These are phyloP conservation scores for Yamadazyma membranifaciens DNA, from an alignment of 1,139 yeast species.

Conservation along the genomic window DNA sequence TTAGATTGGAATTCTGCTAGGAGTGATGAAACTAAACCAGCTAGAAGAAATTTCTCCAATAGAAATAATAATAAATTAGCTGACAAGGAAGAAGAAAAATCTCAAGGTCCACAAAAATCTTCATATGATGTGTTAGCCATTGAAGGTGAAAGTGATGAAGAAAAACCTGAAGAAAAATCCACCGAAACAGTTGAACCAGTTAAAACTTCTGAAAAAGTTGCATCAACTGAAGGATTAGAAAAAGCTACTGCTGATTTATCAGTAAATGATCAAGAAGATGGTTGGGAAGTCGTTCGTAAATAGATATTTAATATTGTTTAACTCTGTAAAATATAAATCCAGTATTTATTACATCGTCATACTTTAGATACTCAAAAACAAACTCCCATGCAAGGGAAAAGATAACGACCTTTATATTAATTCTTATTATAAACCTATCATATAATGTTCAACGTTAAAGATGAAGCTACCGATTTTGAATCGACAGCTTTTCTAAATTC, in stretches of 20 bases:
- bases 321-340: slow-evolving; percentile 9
- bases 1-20: slow-evolving; percentile 65
- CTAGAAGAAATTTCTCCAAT: slow-evolving; percentile 10
- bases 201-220: slow-evolving; percentile 3
- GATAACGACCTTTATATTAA: too few species aligned
- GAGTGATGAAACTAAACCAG: slow-evolving; percentile 31
- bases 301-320: slow-evolving; percentile 13
- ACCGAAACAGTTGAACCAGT: slow-evolving; percentile 12
- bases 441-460: slow-evolving; percentile 51
- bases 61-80: slow-evolving; percentile 8
- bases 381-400: background rate
- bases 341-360: background rate
- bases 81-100: slow-evolving; percentile 29
- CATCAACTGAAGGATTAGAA: slow-evolving; percentile 26
- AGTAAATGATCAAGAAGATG: slow-evolving; percentile 28
- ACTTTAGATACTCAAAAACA: too few species aligned
- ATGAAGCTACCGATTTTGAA: slow-evolving; percentile 59
- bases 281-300: slow-evolving; percentile 65
- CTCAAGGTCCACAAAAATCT: slow-evolving; percentile 52
- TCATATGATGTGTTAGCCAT: slow-evolving; percentile 63
- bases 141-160: slow-evolving; percentile 62
- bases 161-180: slow-evolving; percentile 26
- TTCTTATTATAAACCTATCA: slow-evolving; percentile 14
- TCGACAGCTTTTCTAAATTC: slow-evolving; percentile 81
- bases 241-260: slow-evolving; percentile 44